Evolutionary conservation across 768 basidiomycete species (phyloP).

Genomic region (Crepidotus variabilis): DNA sequence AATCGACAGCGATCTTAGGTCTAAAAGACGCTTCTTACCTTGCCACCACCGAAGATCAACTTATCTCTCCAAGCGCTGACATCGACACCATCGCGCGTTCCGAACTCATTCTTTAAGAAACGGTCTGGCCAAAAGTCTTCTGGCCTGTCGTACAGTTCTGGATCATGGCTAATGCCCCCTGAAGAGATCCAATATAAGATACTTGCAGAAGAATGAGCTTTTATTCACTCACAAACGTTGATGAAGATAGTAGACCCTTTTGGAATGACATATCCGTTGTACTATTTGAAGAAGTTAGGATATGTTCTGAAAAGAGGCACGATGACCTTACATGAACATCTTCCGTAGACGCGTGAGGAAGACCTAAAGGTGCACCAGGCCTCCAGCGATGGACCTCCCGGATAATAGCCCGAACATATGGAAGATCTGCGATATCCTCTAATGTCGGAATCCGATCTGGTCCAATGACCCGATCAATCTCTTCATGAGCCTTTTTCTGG

Average conservation of each 20-base stretch:
- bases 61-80: not conserved
- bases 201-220: not conserved
- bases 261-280: not conserved
- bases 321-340: constrained; percentile 9
- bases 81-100: not conserved
- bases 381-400: constrained; percentile 12
- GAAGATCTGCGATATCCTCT: constrained; percentile 14
- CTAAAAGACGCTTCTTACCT: not conserved
- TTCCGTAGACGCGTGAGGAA: constrained; percentile 16
- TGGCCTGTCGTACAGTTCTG: not conserved
- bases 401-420: constrained; percentile 20
- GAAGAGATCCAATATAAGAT: not conserved
- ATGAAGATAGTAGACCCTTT: constrained; percentile 1
- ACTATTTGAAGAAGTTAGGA: not conserved
- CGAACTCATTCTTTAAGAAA: not conserved
- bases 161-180: not conserved
- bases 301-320: not conserved
- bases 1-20: not conserved
- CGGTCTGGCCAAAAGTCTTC: constrained; percentile 2
- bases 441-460: constrained; percentile 15
- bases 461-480: constrained; percentile 24
- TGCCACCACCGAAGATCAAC: not conserved
- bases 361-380: not conserved
- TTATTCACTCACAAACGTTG: not conserved
- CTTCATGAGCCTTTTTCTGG: constrained; percentile 12